Evolutionary conservation across 2,329 filamentous ascomycete species (phyloP).

Genomic region (Exophiala calicioides): DNA sequence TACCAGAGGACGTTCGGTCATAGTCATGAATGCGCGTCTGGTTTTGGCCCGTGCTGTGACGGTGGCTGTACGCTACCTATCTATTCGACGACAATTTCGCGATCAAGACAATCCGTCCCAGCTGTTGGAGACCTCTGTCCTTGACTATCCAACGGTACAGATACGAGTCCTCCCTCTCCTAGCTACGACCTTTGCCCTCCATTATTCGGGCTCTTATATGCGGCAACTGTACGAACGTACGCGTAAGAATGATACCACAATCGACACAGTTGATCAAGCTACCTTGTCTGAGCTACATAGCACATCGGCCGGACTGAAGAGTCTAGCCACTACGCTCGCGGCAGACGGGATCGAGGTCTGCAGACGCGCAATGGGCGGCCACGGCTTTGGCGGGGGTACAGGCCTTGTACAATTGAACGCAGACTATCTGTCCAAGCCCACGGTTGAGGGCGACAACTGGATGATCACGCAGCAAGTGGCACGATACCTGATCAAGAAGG

Average conservation of each 20-base stretch:
- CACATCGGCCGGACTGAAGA: slow-evolving; percentile 73
- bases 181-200: slow-evolving; percentile 53
- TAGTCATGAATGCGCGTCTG: slow-evolving; percentile 48
- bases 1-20: slow-evolving; percentile 42
- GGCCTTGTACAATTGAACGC: slow-evolving; percentile 64
- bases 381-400: slow-evolving; percentile 55
- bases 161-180: slow-evolving; percentile 55
- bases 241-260: slow-evolving; percentile 48
- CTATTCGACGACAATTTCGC: slow-evolving; percentile 51
- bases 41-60: slow-evolving; percentile 56
- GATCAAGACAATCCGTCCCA: slow-evolving; percentile 47
- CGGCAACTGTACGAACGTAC: slow-evolving; percentile 49
- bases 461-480: slow-evolving; percentile 75
- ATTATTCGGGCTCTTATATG: slow-evolving; percentile 47
- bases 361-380: slow-evolving; percentile 70
- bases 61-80: slow-evolving; percentile 52
- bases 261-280: slow-evolving; percentile 48
- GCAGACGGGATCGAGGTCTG: slow-evolving; percentile 75
- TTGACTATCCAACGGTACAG: slow-evolving; percentile 57
- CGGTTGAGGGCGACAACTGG: slow-evolving; percentile 78
- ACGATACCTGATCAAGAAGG: slow-evolving; percentile 50
- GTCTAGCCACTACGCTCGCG: slow-evolving; percentile 68
- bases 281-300: slow-evolving; percentile 70
- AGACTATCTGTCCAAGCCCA: slow-evolving; percentile 70
- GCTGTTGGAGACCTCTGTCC: slow-evolving; percentile 44